A percentile compares a stretch with the other conserved stretches of the same genome.
Evolutionary conservation across 2,329 filamentous ascomycete genomes (phyloP).

Genomic region (Aspergillus tanneri): DNA sequence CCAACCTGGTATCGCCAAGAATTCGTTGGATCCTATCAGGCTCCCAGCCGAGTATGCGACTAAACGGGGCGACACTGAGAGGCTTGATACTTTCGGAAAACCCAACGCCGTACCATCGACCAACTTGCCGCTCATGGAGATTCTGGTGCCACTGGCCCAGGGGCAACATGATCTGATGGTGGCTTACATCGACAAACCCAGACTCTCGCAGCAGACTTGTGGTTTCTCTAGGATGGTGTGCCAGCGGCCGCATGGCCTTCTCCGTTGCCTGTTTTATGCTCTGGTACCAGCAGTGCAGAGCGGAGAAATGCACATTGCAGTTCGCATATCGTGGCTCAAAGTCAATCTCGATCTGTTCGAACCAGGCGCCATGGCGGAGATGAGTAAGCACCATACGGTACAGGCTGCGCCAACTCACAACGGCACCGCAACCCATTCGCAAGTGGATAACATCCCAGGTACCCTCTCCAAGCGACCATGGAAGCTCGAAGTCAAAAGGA

Average conservation of each 20-base stretch:
- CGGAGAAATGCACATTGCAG: neutral
- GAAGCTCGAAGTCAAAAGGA: slow-evolving; percentile 1
- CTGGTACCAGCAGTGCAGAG: neutral
- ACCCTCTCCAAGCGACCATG: slow-evolving; percentile 1
- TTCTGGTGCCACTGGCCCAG: neutral
- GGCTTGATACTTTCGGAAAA: neutral
- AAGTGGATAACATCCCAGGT: slow-evolving; percentile 6
- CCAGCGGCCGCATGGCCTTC: neutral
- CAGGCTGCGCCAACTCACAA: slow-evolving; percentile 1
- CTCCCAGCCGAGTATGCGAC: neutral
- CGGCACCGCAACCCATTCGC: slow-evolving; percentile 4
- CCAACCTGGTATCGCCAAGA: too few relatives aligned
- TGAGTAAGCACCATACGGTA: slow-evolving; percentile 1
- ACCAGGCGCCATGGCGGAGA: slow-evolving; percentile 3
- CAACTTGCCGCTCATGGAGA: neutral
- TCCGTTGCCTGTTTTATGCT: neutral
- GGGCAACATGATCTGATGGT: neutral
- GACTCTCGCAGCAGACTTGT: neutral
- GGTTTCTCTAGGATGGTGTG: neutral
- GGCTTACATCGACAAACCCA: neutral
- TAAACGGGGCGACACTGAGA: neutral
- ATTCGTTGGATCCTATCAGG: neutral
- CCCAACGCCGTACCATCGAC: neutral
- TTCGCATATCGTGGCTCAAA: neutral
- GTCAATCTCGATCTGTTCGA: slow-evolving; percentile 5